phyloP scores from a whole-genome alignment of 768 basidiomycete genomes.

The Leccinum rimulosum region DNA sequence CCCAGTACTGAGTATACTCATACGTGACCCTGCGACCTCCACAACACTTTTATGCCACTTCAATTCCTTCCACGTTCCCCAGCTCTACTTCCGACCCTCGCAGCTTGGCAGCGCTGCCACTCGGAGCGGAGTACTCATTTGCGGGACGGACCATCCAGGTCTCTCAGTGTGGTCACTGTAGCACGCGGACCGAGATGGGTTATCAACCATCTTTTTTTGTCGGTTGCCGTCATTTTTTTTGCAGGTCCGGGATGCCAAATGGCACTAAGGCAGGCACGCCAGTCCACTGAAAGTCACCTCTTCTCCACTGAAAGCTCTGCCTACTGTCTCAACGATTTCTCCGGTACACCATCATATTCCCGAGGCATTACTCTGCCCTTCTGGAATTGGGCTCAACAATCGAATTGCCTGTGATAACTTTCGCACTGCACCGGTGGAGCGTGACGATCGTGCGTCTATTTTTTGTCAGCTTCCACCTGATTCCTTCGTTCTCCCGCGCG shows the following conservation, averaged over 20 bases:
- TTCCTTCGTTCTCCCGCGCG: neutral
- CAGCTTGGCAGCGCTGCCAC: neutral
- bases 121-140: neutral
- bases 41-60: neutral
- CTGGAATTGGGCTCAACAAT: neutral
- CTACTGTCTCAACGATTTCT: neutral
- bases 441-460: neutral
- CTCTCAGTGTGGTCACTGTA: neutral
- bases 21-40: neutral
- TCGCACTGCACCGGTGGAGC: neutral
- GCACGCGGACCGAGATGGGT: neutral
- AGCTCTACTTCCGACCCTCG: no score
- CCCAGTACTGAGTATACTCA: neutral
- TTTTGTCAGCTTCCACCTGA: neutral
- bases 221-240: neutral
- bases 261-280: neutral
- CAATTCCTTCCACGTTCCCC: neutral
- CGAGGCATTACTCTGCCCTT: neutral
- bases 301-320: neutral
- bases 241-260: neutral
- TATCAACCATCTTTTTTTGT: neutral
- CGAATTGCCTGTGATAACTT: neutral
- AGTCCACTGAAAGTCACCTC: neutral
- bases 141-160: neutral
- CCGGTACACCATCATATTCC: neutral